Conservation (phyloP, 768 basidiomycete species). For the Saitozyma podzolica region DNA sequence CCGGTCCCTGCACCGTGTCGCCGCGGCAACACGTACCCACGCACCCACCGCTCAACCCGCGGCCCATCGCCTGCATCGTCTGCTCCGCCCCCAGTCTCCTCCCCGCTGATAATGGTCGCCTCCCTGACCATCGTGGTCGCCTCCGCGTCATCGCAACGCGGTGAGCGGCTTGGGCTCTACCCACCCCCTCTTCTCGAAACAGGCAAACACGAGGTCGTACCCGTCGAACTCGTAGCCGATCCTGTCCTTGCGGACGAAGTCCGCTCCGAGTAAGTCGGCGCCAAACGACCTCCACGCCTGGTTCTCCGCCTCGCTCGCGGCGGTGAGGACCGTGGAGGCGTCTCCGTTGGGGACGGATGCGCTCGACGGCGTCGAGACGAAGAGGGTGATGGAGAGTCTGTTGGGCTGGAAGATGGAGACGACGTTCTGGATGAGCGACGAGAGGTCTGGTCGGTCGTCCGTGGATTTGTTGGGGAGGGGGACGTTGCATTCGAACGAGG, state of each 20-base stretch:
- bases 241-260: constrained; percentile 85
- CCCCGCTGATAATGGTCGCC: too few relatives aligned
- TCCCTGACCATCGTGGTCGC: too few relatives aligned
- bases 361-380: constrained; percentile 61
- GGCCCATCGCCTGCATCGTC: too few relatives aligned
- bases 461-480: constrained; percentile 57
- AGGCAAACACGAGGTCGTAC: constrained; percentile 51
- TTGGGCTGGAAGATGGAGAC: constrained; percentile 90
- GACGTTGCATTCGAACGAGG: constrained; percentile 98
- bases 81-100: too few relatives aligned
- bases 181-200: constrained; percentile 50
- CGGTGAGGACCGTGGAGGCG: constrained; percentile 36
- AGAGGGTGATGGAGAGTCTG: constrained; percentile 80
- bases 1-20: too few relatives aligned
- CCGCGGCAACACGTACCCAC: too few relatives aligned
- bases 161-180: constrained; percentile 18
- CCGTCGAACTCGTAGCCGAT: constrained; percentile 98
- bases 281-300: constrained; percentile 62
- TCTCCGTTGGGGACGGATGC: constrained; percentile 17
- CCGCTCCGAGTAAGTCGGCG: constrained; percentile 45
- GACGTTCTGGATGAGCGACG: constrained; percentile 79
- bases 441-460: constrained; percentile 64
- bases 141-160: too few relatives aligned
- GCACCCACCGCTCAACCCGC: too few relatives aligned
- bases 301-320: constrained; percentile 61